Base-by-base conservation (phyloP, 2,329 filamentous ascomycete species). In the Nemania sp. region DNA sequence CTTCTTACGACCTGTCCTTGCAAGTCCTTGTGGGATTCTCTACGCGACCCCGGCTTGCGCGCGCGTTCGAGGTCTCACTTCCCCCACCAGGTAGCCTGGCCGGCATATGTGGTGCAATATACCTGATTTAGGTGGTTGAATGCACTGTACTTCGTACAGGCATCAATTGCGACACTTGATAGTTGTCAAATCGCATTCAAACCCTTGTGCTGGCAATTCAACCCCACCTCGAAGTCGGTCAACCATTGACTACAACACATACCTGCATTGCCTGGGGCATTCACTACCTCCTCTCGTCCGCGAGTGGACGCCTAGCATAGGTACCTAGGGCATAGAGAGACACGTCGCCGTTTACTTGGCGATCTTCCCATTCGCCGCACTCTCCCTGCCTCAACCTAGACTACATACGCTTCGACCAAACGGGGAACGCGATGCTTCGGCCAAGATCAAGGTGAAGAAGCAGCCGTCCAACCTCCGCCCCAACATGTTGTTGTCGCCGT, bases 341-440 rank as follows among this genome's bases (percentile, higher is more conserved):
- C 49, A 47, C 41, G 41, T 49, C 45, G 51, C 30, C 39, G 41
- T 30, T 37, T 39, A n/a, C n/a, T n/a, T n/a, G n/a, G n/a, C n/a
- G n/a, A n/a, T n/a, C n/a, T 31, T 5, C 41, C 40, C 19, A 52
- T 49, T 50, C 44, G 49, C 46, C 36, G 44, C 41, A n/a, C n/a
- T n/a, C n/a, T 30, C 23, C 39, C 41, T 33, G 46, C 43, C 47
- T 46, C 33, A 19, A n/a, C 31, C 20, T 11, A 20, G 5, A 17
- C 40, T 37, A 30, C 23, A 48, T 19, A 28, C 28, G 33, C 28
- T 22, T 37, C 23, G 40, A 40, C 49, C 9, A 17, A 50, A 42
- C n/a, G 49, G 44, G 48, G 52, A 57, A 66, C 54, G n/a, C n/a
- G 40, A 67, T 67, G 64, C 59, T 64, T 57, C 47, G 60, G 42